These are phyloP conservation scores for Kurtzmaniella natalensis DNA, from an alignment of 1,139 yeast species.

Conservation along the genomic window DNA sequence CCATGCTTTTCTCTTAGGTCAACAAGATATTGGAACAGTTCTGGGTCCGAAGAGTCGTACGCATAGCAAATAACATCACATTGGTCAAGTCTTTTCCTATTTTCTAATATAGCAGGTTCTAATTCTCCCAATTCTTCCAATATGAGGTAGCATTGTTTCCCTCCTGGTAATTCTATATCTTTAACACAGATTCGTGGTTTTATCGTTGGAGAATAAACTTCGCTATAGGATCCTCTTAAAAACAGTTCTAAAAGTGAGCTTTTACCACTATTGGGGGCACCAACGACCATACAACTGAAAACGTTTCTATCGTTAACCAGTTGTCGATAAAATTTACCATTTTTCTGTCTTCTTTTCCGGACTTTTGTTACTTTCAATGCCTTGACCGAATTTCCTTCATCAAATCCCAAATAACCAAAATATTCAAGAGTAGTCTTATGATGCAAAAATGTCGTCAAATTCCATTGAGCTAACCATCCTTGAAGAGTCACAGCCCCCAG, in stretches of 20 bases:
- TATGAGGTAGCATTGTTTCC: conserved; percentile 89
- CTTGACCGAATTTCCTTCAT: conserved; percentile 37
- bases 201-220: conserved; percentile 75
- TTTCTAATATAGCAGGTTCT: conserved; percentile 77
- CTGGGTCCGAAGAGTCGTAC: conserved; percentile 94
- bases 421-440: conserved; percentile 82
- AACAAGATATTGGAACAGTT: conserved; percentile 79
- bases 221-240: conserved; percentile 68
- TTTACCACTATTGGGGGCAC: conserved; percentile 83
- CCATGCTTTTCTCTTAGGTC: conserved; percentile 59
- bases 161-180: conserved; percentile 92
- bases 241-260: conserved; percentile 80
- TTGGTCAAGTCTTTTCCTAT: conserved; percentile 64
- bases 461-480: conserved; percentile 99
- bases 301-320: conserved; percentile 80
- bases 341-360: conserved; percentile 59
- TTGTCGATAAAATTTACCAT: conserved; percentile 64
- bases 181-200: conserved; percentile 80
- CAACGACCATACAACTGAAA: conserved; percentile 82
- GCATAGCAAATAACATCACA: conserved; percentile 90
- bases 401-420: conserved; percentile 80
- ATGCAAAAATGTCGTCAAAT: conserved; percentile 87
- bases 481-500: conserved; percentile 86
- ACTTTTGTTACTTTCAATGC: conserved; percentile 84
- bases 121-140: conserved; percentile 86